These are phyloP conservation scores for Chlamydomonas sp. DNA, from an alignment of 139 green algal genomes.

Conservation along the genomic window DNA sequence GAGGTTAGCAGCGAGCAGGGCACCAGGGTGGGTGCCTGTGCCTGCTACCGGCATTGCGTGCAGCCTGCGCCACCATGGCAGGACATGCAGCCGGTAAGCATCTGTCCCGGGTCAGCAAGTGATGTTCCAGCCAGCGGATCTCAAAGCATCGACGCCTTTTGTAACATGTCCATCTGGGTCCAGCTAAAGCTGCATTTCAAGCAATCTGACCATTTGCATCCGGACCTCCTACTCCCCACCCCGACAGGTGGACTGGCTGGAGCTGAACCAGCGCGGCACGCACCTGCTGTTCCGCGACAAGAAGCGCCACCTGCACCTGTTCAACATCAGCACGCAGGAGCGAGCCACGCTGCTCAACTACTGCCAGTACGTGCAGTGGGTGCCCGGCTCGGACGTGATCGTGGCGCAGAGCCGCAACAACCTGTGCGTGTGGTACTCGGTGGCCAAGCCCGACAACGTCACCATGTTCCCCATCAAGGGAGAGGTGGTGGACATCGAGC, in stretches of 20 bases:
- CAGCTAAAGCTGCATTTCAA: too few relatives aligned
- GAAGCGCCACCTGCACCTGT: conserved; percentile 79
- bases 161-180: too few relatives aligned
- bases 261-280: conserved; percentile 82
- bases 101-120: too few relatives aligned
- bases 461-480: conserved; percentile 81
- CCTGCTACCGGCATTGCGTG: too few relatives aligned
- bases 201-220: too few relatives aligned
- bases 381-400: conserved; percentile 81
- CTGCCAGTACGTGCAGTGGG: conserved; percentile 89
- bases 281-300: conserved; percentile 92
- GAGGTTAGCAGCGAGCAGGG: too few relatives aligned
- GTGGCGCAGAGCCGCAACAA: conserved; percentile 81
- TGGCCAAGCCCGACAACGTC: conserved; percentile 74
- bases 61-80: too few relatives aligned
- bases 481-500: conserved; percentile 75
- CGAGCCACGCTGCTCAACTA: conserved; percentile 79
- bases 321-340: conserved; percentile 71
- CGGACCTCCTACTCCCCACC: background rate
- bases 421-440: conserved; percentile 89
- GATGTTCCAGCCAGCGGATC: too few relatives aligned
- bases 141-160: too few relatives aligned
- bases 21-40: too few relatives aligned
- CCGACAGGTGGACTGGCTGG: conserved; percentile 49
- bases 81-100: too few relatives aligned